These are phyloP conservation scores for Saccharomycopsis schoenii DNA, from an alignment of 805 yeast species.

Conservation along the genomic window DNA sequence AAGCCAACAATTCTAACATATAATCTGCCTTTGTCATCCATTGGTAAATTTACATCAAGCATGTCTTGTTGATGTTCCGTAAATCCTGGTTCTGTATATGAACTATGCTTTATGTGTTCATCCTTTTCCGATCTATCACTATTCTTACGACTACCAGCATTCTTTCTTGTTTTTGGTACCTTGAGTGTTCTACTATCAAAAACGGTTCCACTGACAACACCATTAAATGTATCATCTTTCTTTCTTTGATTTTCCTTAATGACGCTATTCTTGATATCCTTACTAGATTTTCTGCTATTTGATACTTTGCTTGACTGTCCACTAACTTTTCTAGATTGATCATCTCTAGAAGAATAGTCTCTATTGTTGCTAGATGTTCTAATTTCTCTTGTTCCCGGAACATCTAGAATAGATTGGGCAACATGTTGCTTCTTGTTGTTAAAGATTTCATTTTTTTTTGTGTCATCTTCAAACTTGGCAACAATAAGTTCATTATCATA, in stretches of 20 bases:
- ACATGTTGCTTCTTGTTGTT: constrained; percentile 16
- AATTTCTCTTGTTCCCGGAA: constrained; percentile 11
- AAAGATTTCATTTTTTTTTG: constrained; percentile 7
- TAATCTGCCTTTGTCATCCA: constrained; percentile 33
- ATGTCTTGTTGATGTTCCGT: constrained; percentile 3
- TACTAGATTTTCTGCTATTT: constrained; percentile 9
- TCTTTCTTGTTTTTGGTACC: background rate
- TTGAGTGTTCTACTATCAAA: background rate
- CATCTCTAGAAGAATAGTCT: background rate
- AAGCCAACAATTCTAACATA: constrained; percentile 40
- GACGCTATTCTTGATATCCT: constrained; percentile 1
- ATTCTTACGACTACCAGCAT: background rate
- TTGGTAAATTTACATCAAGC: constrained; percentile 24
- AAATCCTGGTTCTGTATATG: constrained; percentile 13
- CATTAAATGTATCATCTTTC: constrained; percentile 6
- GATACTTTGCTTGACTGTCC: constrained; percentile 3
- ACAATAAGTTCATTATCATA: constrained; percentile 14
- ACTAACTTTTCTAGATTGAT: constrained; percentile 11
- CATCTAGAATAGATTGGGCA: constrained; percentile 10
- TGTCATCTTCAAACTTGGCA: constrained; percentile 10
- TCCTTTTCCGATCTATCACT: background rate
- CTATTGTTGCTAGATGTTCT: constrained; percentile 2
- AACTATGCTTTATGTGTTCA: background rate
- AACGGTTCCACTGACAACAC: background rate
- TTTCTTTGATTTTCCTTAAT: constrained; percentile 12